These are phyloP conservation scores for Candolleomyces efflorescens DNA, from an alignment of 768 basidiomycete genomes.

Conservation along the genomic window DNA sequence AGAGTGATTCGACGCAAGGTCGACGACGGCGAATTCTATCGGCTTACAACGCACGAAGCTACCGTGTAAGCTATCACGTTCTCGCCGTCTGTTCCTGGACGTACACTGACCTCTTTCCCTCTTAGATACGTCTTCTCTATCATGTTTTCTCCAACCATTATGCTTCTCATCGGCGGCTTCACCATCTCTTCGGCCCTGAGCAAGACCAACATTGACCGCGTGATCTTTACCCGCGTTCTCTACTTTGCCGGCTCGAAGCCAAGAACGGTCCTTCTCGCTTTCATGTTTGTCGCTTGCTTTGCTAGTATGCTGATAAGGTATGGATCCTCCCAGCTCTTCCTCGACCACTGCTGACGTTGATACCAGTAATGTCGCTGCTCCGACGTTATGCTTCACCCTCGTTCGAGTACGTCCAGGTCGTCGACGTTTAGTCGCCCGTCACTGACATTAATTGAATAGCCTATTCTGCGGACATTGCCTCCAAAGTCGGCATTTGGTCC, in stretches of 20 bases:
- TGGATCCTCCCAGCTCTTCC: conserved; percentile 7
- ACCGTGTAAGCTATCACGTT: conserved; percentile 60
- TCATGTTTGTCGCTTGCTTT: conserved; percentile 97
- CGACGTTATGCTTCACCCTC: conserved; percentile 93
- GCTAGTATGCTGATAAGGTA: conserved; percentile 99
- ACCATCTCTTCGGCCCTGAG: conserved; percentile 95
- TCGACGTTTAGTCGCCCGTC: conserved; percentile 1
- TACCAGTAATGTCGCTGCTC: conserved; percentile 87
- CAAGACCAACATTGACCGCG: conserved; percentile 92
- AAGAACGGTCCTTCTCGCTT: conserved; percentile 80
- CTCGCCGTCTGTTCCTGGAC: neutral
- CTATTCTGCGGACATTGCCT: conserved; percentile 88
- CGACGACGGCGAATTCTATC: conserved; percentile 25
- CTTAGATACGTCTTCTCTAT: conserved; percentile 83
- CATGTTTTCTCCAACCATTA: conserved; percentile 98
- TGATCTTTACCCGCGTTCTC: conserved; percentile 87
- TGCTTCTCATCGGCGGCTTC: conserved; percentile 97
- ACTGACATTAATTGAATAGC: conserved; percentile 43
- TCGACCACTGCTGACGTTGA: conserved; percentile 1
- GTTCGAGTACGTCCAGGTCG: conserved; percentile 62
- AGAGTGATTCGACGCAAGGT: conserved; percentile 68
- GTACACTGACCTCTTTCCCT: conserved; percentile 7
- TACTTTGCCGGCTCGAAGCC: conserved; percentile 88
- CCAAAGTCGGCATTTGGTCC: conserved; percentile 84
- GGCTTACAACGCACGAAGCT: conserved; percentile 60